A percentile compares a stretch with the other conserved stretches of the same genome.
Conservation (phyloP, 345 rosid genomes). For the Isatis tinctoria region DNA sequence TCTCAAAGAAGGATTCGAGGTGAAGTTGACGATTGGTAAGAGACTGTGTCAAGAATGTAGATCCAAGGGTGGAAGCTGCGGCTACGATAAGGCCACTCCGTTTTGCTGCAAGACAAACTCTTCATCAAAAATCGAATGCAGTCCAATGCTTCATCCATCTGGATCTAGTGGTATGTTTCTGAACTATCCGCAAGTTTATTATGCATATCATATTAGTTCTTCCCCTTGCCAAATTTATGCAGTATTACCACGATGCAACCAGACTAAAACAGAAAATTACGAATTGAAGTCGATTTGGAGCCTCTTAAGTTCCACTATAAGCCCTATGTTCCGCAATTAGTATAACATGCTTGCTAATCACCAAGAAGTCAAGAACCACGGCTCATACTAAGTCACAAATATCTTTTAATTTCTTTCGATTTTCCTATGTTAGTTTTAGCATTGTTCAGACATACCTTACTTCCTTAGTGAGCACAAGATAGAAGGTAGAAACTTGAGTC, state of each 20-base stretch:
- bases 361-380: neutral
- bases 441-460: conserved; percentile 1
- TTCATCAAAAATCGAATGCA: too few species aligned
- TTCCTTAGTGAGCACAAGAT: neutral
- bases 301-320: neutral
- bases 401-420: neutral
- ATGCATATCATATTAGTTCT: neutral
- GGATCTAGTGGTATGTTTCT: too few species aligned
- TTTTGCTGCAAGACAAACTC: too few species aligned
- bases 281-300: neutral
- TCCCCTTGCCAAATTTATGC: neutral
- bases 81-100: too few species aligned
- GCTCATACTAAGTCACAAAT: neutral
- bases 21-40: too few species aligned
- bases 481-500: conserved; percentile 1
- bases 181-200: too few species aligned
- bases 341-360: neutral
- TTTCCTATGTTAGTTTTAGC: neutral
- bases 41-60: too few species aligned
- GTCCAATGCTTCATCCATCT: too few species aligned
- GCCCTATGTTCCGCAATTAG: neutral
- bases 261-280: neutral
- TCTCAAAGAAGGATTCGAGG: too few species aligned
- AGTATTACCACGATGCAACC: neutral
- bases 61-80: too few species aligned